Base-by-base conservation (phyloP, 163 green algal genomes). In the Volvox carteri region DNA sequence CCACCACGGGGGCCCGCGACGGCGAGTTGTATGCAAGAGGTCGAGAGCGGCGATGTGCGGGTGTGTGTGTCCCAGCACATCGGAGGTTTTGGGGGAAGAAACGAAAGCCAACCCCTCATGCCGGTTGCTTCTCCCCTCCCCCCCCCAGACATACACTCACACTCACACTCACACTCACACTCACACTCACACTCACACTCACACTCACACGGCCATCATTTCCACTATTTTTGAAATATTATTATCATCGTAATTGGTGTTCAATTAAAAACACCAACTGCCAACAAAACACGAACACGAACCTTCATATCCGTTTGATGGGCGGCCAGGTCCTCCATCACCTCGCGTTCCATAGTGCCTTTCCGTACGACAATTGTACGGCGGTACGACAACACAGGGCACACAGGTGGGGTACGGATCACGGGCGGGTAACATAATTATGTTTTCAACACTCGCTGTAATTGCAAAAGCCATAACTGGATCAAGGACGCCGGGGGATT, bases 331-430 rank as follows among this genome's bases (percentile, higher is more conserved):
- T 84, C 48, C 75, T 84, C 75, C 75, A 84, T 84, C 33, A 35
- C 75, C 46, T 70, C 75, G 14, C 75, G 75, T 48, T 84, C 75
- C 75, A 68, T 52, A 18, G 48, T 70, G 46, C 75, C 75, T 81
- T 19, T n/a, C n/a, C n/a, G 68, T 74, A 46, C n/a, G 62, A 44
- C 30, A 46, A 33, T 12, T 77, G 67, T 41, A 39, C 62, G 30
- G 62, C 62, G 23, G 67, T 50, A 50, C 67, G 67, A 37, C 65
- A 42, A 25, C 65, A 75, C 23, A 16, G 65, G 65, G 65, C 44
- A 46, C 65, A 75, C 18, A 75, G 19, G 70, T 48, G 12, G 19
- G 65, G 65, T 41, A 41, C 8, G n/a, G 30, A 30, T 75, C 65
- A 16, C 42, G 65, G 65, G 33, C 5, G 30, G 65, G 65, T 46